These are phyloP conservation scores for Mycotypha africana DNA, from an alignment of 371 early-diverging fungal genomes.

Conservation along the genomic window DNA sequence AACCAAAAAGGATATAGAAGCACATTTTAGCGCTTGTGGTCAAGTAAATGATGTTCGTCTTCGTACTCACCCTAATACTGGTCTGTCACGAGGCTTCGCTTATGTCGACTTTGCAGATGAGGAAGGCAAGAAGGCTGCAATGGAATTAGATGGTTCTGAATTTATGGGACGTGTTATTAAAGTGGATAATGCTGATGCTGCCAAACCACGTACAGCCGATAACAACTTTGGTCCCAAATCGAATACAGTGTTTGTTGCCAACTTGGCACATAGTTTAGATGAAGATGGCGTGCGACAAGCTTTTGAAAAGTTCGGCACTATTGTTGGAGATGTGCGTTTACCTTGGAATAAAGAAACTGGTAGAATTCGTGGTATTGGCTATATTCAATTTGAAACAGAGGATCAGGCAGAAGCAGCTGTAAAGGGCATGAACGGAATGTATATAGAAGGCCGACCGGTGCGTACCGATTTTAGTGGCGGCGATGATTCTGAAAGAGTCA, in stretches of 20 bases:
- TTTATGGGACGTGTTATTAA: constrained; percentile 66
- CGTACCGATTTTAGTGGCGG: constrained; percentile 57
- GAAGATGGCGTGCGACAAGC: constrained; percentile 87
- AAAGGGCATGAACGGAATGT: constrained; percentile 57
- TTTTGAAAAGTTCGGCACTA: constrained; percentile 84
- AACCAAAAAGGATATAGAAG: constrained; percentile 55
- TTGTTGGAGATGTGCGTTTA: constrained; percentile 62
- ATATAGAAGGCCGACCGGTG: constrained; percentile 64
- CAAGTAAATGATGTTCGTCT: constrained; percentile 62
- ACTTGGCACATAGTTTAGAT: constrained; percentile 83
- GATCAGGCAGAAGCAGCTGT: constrained; percentile 67
- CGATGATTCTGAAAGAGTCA: constrained; percentile 34
- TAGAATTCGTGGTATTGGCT: constrained; percentile 70
- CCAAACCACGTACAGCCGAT: constrained; percentile 24
- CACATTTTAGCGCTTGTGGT: constrained; percentile 59
- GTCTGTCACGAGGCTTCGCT: constrained; percentile 67
- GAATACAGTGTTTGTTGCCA: constrained; percentile 89
- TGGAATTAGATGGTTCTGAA: constrained; percentile 60
- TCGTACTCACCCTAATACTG: constrained; percentile 57
- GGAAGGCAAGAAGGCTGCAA: constrained; percentile 57
- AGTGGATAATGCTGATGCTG: constrained; percentile 41
- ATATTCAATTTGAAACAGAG: constrained; percentile 58
- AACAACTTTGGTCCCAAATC: constrained; percentile 40
- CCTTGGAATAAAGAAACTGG: constrained; percentile 64
- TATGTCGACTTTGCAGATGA: constrained; percentile 61